Percentiles rank a stretch among this genome's conserved stretches.
Conservation (phyloP, 2,329 filamentous ascomycete genomes). For the Davidsoniella eucalypti region DNA sequence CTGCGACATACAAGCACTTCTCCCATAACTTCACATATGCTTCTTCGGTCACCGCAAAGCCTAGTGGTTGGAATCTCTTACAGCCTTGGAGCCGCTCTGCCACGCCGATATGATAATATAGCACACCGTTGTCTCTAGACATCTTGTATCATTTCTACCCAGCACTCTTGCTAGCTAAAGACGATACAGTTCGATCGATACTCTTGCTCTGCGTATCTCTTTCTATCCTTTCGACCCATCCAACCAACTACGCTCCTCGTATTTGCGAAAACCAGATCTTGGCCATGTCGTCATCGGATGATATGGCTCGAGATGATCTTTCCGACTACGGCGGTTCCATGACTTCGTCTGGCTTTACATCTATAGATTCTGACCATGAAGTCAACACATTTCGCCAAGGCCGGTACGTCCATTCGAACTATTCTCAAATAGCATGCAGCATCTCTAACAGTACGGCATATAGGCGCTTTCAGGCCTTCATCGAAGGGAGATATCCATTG, state of each 20-base stretch:
- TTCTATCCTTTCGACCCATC: background rate
- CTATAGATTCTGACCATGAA: conserved; percentile 20
- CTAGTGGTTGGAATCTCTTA: too few relatives aligned
- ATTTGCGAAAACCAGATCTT: background rate
- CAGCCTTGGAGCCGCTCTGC: too few relatives aligned
- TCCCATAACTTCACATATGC: too few relatives aligned
- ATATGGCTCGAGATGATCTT: conserved; percentile 14
- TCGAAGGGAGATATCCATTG: conserved; percentile 30
- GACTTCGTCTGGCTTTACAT: conserved; percentile 25
- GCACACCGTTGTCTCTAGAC: too few relatives aligned
- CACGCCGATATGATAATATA: too few relatives aligned
- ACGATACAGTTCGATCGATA: too few relatives aligned
- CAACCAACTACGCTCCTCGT: background rate
- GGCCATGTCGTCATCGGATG: background rate
- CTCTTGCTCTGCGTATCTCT: too few relatives aligned
- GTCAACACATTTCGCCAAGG: conserved; percentile 23
- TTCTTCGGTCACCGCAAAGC: too few relatives aligned
- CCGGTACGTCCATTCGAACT: conserved; percentile 17
- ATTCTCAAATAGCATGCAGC: background rate
- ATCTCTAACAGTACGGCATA: background rate
- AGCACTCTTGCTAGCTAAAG: too few relatives aligned
- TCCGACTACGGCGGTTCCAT: conserved; percentile 26
- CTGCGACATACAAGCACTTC: too few relatives aligned
- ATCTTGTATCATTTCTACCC: too few relatives aligned
- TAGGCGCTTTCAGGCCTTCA: conserved; percentile 33